These are phyloP conservation scores for Podaxis rugospora DNA, from an alignment of 768 basidiomycete genomes.

Conservation along the genomic window DNA sequence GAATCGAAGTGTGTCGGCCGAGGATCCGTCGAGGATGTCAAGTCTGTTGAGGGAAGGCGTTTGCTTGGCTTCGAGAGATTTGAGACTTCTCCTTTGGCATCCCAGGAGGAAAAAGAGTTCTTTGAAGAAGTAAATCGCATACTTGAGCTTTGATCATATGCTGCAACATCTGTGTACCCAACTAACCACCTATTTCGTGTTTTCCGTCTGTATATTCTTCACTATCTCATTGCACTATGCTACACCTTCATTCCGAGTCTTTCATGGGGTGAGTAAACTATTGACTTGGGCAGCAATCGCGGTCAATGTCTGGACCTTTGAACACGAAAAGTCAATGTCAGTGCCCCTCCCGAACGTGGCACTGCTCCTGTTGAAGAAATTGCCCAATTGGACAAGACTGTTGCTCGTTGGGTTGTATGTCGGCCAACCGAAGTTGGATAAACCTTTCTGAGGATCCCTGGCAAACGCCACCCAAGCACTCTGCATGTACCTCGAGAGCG, in stretches of 20 bases:
- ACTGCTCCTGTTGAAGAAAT: conserved; percentile 16
- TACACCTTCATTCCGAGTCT: not conserved
- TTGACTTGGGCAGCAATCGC: not conserved
- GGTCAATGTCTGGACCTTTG: not conserved
- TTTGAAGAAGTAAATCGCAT: conserved; percentile 17
- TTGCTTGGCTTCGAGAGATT: conserved; percentile 42
- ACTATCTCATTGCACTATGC: not conserved
- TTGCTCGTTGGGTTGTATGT: conserved; percentile 15
- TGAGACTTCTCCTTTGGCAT: not conserved
- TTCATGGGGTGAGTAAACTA: not conserved
- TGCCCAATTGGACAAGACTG: conserved; percentile 19
- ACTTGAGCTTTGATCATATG: conserved; percentile 11
- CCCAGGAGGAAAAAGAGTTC: conserved; percentile 7
- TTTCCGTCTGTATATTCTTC: not conserved
- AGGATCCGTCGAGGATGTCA: conserved; percentile 29
- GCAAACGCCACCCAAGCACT: conserved; percentile 39
- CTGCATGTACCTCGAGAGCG: conserved; percentile 31
- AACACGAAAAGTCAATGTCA: conserved; percentile 4
- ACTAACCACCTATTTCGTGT: not conserved
- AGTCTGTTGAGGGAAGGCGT: conserved; percentile 28
- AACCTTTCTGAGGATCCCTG: conserved; percentile 29
- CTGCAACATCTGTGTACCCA: not conserved
- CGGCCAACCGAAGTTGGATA: conserved; percentile 21
- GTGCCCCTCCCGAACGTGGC: conserved; percentile 8
- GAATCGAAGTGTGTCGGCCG: conserved; percentile 41